Percentiles rank a stretch among this genome's conserved stretches.
Conservation (phyloP, 2,329 filamentous ascomycete species). For the Pestalotiopsis sp. region DNA sequence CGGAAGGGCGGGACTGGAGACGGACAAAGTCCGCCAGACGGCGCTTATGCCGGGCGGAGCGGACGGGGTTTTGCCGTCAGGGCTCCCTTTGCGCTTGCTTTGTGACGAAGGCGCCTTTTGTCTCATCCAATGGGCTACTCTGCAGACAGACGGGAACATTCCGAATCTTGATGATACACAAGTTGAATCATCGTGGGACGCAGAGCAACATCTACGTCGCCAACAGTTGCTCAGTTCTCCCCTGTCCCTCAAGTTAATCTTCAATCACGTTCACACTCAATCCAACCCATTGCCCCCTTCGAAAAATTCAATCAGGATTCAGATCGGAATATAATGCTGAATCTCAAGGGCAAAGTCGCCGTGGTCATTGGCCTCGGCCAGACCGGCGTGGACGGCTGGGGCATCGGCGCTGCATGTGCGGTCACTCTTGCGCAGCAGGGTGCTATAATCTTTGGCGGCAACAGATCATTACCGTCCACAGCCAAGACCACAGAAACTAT, state of each 20-base stretch:
- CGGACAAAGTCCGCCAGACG: neutral
- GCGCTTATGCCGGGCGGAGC: neutral
- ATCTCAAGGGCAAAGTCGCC: constrained; percentile 45
- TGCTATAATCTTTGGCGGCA: constrained; percentile 53
- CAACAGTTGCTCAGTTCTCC: neutral
- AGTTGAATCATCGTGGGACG: neutral
- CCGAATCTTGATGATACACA: neutral
- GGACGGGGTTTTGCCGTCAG: neutral
- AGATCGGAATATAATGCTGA: constrained; percentile 18
- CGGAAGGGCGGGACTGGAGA: neutral
- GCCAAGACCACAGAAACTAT: constrained; percentile 33
- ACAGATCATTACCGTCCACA: constrained; percentile 45
- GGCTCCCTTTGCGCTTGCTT: neutral
- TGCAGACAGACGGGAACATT: neutral
- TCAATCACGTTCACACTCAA: neutral
- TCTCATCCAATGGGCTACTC: neutral
- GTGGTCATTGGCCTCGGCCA: constrained; percentile 50
- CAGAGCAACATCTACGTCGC: neutral
- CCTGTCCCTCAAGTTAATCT: neutral
- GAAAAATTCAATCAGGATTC: neutral
- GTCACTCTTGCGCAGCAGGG: constrained; percentile 49
- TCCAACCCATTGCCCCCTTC: neutral
- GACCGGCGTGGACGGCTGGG: constrained; percentile 48
- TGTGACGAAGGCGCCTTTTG: neutral
- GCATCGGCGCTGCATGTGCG: constrained; percentile 54